Conservation (phyloP, 441 rosid genomes). For the Theobroma grandiflorum region DNA sequence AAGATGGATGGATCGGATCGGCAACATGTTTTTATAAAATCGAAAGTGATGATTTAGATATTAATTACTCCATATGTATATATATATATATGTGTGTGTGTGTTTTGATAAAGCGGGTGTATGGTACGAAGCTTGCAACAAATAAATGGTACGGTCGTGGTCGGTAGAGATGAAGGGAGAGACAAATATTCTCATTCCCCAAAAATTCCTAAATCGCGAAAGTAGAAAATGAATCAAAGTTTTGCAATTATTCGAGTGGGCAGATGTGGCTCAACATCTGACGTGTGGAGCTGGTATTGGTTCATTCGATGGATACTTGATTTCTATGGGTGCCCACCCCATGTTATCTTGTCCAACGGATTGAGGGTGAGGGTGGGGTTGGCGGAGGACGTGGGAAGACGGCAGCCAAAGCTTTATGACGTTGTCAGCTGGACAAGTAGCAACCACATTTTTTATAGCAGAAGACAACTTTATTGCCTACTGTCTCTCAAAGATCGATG, state of each 20-base stretch:
- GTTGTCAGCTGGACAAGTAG: not conserved
- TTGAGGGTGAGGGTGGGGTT: not conserved
- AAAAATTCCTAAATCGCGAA: not conserved
- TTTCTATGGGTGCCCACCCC: not conserved
- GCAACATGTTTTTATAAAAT: too few species aligned
- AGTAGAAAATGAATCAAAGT: not conserved
- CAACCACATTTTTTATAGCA: constrained; percentile 28
- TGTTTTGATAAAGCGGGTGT: too few species aligned
- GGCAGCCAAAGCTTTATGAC: constrained; percentile 33
- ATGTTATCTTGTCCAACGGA: not conserved
- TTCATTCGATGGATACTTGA: not conserved
- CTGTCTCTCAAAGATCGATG: not conserved
- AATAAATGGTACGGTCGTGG: not conserved
- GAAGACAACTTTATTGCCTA: not conserved
- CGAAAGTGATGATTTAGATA: too few species aligned
- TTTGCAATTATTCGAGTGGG: not conserved
- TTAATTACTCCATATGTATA: too few species aligned
- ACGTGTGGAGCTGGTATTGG: not conserved
- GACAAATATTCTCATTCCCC: not conserved
- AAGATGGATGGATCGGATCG: too few species aligned
- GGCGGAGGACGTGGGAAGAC: constrained; percentile 42
- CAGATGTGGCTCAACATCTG: not conserved
- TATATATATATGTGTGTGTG: too few species aligned
- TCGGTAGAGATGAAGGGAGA: not conserved
- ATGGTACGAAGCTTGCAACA: not conserved